Evolutionary conservation across 345 rosid species (phyloP).

Genomic region (Triadica sebifera): DNA sequence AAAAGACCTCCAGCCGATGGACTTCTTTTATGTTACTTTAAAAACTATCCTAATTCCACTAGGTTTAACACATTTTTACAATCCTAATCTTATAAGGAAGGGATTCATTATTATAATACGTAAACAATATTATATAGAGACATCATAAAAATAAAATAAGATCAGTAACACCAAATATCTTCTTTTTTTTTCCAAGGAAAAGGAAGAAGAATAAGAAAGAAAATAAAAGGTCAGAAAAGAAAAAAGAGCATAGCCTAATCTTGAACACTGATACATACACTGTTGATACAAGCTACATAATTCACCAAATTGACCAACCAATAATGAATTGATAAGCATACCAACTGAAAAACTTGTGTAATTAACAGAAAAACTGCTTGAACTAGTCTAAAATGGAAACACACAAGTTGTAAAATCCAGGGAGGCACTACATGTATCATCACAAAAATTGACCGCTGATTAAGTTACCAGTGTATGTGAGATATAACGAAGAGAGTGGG

Average conservation of each 20-base stretch:
- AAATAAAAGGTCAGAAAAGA: neutral
- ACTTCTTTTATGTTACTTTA: too few species aligned
- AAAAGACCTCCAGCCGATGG: too few species aligned
- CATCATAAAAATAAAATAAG: neutral
- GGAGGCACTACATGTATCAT: neutral
- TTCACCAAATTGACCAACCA: slow-evolving; percentile 18
- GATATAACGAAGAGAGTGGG: slow-evolving; percentile 11
- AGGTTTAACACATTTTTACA: too few species aligned
- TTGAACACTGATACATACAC: slow-evolving; percentile 20
- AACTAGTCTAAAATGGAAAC: slow-evolving; percentile 6
- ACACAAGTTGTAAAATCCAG: neutral
- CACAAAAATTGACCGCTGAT: slow-evolving; percentile 14
- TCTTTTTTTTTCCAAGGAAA: too few species aligned
- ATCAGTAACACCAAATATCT: too few species aligned
- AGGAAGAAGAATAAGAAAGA: neutral
- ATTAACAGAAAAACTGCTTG: slow-evolving; percentile 8
- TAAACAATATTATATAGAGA: too few species aligned
- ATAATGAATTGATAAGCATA: slow-evolving; percentile 26
- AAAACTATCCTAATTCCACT: too few species aligned
- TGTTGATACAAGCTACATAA: slow-evolving; percentile 20
- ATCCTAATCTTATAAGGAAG: too few species aligned
- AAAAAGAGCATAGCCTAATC: slow-evolving; percentile 6
- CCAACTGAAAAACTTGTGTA: slow-evolving; percentile 7
- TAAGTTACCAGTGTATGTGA: neutral
- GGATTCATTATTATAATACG: too few species aligned